A percentile compares a stretch with the other conserved stretches of the same genome.
Conservation (phyloP, 2,329 filamentous ascomycete genomes). For the Colletotrichum kahawae region DNA sequence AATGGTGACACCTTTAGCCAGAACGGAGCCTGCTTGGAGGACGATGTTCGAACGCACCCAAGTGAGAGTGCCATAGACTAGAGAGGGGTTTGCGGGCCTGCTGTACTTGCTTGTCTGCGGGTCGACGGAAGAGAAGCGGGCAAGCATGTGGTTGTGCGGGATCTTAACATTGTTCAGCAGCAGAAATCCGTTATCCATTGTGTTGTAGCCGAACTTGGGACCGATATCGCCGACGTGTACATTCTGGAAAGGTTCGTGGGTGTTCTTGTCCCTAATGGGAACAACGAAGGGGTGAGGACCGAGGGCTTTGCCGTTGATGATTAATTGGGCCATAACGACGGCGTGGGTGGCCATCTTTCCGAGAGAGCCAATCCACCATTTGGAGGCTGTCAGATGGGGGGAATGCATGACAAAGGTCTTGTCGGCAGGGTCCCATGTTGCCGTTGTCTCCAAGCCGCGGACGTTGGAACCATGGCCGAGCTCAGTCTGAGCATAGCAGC, state of each 20-base stretch:
- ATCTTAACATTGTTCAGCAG: conserved; percentile 79
- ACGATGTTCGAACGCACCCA: conserved; percentile 78
- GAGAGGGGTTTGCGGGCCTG: conserved; percentile 67
- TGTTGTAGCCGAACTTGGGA: conserved; percentile 80
- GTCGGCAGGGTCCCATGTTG: conserved; percentile 75
- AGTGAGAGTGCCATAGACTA: conserved; percentile 78
- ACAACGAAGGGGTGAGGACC: conserved; percentile 82
- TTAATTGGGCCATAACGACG: conserved; percentile 79
- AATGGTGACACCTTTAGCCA: conserved; percentile 79
- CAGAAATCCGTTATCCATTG: conserved; percentile 83
- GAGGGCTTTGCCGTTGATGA: conserved; percentile 69
- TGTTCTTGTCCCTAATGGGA: conserved; percentile 73
- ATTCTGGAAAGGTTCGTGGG: conserved; percentile 71
- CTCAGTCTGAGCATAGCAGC: conserved; percentile 83
- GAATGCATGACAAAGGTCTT: conserved; percentile 79
- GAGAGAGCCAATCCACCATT: conserved; percentile 86
- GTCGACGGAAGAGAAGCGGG: conserved; percentile 58
- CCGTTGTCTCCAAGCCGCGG: conserved; percentile 73
- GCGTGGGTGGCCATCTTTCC: conserved; percentile 79
- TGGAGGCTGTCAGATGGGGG: conserved; percentile 75
- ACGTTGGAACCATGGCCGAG: conserved; percentile 82
- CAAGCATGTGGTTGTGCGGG: conserved; percentile 69
- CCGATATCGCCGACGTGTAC: conserved; percentile 82
- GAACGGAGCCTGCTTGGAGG: conserved; percentile 71
- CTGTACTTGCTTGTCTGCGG: conserved; percentile 71